Base-by-base conservation (phyloP, 2,329 filamentous ascomycete species). In the Blumeria graminis region DNA sequence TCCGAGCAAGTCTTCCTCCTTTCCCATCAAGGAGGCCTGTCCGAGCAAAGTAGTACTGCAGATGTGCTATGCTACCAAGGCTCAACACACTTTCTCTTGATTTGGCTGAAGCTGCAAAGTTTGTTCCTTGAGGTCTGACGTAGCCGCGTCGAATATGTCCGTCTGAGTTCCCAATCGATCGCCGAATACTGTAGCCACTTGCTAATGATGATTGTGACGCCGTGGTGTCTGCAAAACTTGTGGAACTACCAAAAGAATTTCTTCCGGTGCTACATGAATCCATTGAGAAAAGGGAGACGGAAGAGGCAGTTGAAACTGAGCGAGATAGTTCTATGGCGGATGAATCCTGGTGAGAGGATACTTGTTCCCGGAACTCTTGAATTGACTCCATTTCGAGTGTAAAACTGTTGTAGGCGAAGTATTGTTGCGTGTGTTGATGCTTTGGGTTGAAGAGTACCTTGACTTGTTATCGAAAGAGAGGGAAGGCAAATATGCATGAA, bases 41-140 rank as follows among this genome's bases (percentile, higher is more conserved):
- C 58, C 92, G 77, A 38, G 92, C 90, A 71, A 98, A 98, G 70
- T 96, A 98, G 71, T 96, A 94, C 69, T 98, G 92, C 65, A 98
- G 73, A 71, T 98, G 92, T 57, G 89, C 87, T 64, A 98, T 98
- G 69, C 89, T 95, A 56, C 92, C 92, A 60, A 98, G 71, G 65
- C 87, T 94, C 78, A 96, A 83, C 61, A 98, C 92, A 66, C 89
- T 95, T 68, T 98, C 90, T 60, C 92, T 77, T 55, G 87, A 87
- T 66, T 81, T 81, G 51, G 92, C 92, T 57, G 89, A 95, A 58
- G 85, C 84, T 32, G 92, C 86, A 68, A 96, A 98, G 64, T 88
- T 64, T 18, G 66, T 68, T 36, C 65, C 66, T 57, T 68, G 65
- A 14, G 66, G 65, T 50, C 65, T 60, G 22, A 68, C 65, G 60